Percentiles rank a stretch among this genome's conserved stretches.
These are phyloP conservation scores for Cladosporium cucumerinum DNA, from an alignment of 2,329 filamentous ascomycete species.

Conservation along the genomic window DNA sequence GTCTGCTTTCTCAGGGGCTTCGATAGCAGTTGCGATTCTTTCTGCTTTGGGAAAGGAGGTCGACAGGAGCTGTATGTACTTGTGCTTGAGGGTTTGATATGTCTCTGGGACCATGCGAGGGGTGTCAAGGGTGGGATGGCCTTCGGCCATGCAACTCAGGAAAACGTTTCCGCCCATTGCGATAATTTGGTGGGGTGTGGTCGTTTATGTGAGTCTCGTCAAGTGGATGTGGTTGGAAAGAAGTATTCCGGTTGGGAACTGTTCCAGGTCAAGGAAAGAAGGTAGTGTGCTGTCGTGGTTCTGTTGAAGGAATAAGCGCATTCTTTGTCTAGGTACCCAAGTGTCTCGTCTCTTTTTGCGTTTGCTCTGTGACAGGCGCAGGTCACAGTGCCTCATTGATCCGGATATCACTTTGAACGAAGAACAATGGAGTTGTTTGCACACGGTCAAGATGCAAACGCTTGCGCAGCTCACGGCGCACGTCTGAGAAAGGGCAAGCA, in stretches of 20 bases:
- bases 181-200: background rate
- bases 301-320: background rate
- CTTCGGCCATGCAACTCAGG: constrained; percentile 37
- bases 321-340: background rate
- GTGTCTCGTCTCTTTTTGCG: background rate
- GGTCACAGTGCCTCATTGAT: background rate
- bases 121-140: constrained; percentile 50
- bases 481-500: background rate
- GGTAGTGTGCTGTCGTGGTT: background rate
- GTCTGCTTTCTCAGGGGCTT: constrained; percentile 65
- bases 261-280: background rate
- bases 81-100: constrained; percentile 53
- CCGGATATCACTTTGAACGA: background rate
- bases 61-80: constrained; percentile 47
- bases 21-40: constrained; percentile 59
- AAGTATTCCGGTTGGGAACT: too few relatives aligned
- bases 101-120: constrained; percentile 62
- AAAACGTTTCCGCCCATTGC: constrained; percentile 68
- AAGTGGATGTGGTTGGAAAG: background rate
- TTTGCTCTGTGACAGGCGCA: background rate
- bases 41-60: constrained; percentile 46
- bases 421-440: background rate
- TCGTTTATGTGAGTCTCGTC: background rate
- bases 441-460: background rate
- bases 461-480: background rate